These are phyloP conservation scores for Podaxis sp. DNA, from an alignment of 768 basidiomycete species.

Conservation along the genomic window DNA sequence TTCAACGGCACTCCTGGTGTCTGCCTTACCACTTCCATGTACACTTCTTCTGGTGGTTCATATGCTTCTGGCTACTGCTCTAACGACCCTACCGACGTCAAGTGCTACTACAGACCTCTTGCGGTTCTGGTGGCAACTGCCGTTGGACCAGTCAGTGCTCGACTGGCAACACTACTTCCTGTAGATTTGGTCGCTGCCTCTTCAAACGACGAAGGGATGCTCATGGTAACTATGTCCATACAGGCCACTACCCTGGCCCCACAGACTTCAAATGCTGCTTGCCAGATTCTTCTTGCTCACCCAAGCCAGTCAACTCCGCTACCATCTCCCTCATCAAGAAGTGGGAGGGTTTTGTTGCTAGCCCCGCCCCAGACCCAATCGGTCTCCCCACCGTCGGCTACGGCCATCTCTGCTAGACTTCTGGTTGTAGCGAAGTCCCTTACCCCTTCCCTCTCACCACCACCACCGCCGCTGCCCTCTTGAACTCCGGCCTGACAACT, in stretches of 20 bases:
- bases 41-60: constrained; percentile 19
- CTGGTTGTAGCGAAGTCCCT: constrained; percentile 27
- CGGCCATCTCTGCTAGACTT: constrained; percentile 28
- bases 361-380: constrained; percentile 30
- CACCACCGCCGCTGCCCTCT: constrained; percentile 23
- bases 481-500: constrained; percentile 21
- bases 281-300: constrained; percentile 12
- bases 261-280: constrained; percentile 23
- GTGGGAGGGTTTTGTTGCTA: constrained; percentile 31
- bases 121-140: constrained; percentile 22
- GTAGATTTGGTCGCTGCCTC: constrained; percentile 9
- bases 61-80: constrained; percentile 22
- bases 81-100: constrained; percentile 22
- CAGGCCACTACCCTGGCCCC: constrained; percentile 26
- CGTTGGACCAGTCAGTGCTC: constrained; percentile 20
- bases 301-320: constrained; percentile 23
- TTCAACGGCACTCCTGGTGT: constrained; percentile 21
- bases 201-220: not conserved
- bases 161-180: constrained; percentile 19
- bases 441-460: constrained; percentile 29
- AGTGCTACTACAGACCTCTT: constrained; percentile 24
- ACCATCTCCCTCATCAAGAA: constrained; percentile 26
- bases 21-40: constrained; percentile 22
- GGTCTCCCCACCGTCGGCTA: constrained; percentile 32
- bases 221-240: not conserved